A percentile compares a stretch with the other conserved stretches of the same genome.
These are phyloP conservation scores for Metschnikowia kofuensis DNA, from an alignment of 805 yeast species.

Conservation along the genomic window DNA sequence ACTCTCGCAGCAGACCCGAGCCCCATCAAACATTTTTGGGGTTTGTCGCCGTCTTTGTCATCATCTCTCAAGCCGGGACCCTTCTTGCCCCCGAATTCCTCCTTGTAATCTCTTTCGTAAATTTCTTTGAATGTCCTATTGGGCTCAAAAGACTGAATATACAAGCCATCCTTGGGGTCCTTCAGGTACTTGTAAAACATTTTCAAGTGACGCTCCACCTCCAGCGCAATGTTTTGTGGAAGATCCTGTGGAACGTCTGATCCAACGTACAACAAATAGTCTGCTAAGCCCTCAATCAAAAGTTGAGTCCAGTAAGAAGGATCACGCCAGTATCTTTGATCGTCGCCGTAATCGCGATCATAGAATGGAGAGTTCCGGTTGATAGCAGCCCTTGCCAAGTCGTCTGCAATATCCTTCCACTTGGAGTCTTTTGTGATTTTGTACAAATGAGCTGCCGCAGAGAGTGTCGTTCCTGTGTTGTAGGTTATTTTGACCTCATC, in stretches of 20 bases:
- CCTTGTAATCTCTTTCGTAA: conserved; percentile 45
- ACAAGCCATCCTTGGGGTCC: conserved; percentile 58
- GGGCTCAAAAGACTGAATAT: conserved; percentile 59
- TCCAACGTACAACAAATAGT: conserved; percentile 53
- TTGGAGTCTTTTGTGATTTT: conserved; percentile 82
- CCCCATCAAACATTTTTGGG: conserved; percentile 57
- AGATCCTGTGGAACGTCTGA: conserved; percentile 35
- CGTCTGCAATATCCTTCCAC: conserved; percentile 66
- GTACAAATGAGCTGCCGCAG: conserved; percentile 78
- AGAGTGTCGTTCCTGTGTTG: conserved; percentile 63
- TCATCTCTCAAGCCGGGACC: conserved; percentile 47
- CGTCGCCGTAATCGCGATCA: conserved; percentile 59
- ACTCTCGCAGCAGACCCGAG: conserved; percentile 66
- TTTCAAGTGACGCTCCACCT: conserved; percentile 51
- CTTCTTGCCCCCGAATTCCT: conserved; percentile 55
- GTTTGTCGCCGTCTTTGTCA: conserved; percentile 44
- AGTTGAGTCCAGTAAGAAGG: conserved; percentile 61
- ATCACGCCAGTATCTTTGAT: conserved; percentile 62
- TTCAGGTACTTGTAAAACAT: conserved; percentile 55
- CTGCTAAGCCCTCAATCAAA: conserved; percentile 65
- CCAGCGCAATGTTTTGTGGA: conserved; percentile 37
- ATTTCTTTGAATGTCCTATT: conserved; percentile 49
- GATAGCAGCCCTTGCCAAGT: conserved; percentile 57
- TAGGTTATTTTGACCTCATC: conserved; percentile 62
- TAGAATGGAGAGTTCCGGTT: conserved; percentile 55